Base-by-base conservation (phyloP, 352 stramenopile species). In the Globisporangium abappressorium region DNA sequence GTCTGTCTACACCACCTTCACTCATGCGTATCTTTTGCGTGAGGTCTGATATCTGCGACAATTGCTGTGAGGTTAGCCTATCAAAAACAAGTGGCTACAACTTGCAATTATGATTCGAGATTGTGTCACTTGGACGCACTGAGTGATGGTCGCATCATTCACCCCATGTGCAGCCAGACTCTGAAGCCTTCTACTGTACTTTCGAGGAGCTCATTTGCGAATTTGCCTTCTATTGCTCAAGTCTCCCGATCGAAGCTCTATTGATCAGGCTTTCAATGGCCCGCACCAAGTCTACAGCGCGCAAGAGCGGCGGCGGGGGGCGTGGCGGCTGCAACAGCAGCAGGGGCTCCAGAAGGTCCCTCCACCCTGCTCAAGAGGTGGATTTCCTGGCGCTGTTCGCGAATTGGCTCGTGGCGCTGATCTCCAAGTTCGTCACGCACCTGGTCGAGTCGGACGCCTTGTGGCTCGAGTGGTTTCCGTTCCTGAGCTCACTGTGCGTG, bases 401-500 rank as follows among this genome's bases (percentile, higher is more conserved):
- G 33, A 49, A 47, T 30, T 62, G 56, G 56, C 56, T 62, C 20
- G 33, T 47, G 20, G 9, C 20, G 33, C 56, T 47, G 56, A 30
- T 62, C 56, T 62, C 30, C 56, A 62, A 49, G 33, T 6, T 26
- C 26, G 24, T 56, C 8, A 36, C 43, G 7, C 15, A 53, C 2
- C 15, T 64, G 1, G 18, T 64, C 41, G 58, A 55, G 3, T 41
- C 58, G 15, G 41, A 64, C 18, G 38, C 20, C 2, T 54, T 8
- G 12, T 41, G 41, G 38, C 58, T 64, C 58, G n/a, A 6, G 14
- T 55, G 41, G 58, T 38, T 55, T 47, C 58, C 58, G 26, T 55
- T 55, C 24, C 41, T 64, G 41, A 36, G 41, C 14, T 41, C 26
- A 11, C 20, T 64, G 12, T 43, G 41, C 18, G 26, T 41, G 2